A percentile compares a stretch with the other conserved stretches of the same genome.
Evolutionary conservation across 2,329 filamentous ascomycete genomes (phyloP).

Genomic region (Cytospora piceae): DNA sequence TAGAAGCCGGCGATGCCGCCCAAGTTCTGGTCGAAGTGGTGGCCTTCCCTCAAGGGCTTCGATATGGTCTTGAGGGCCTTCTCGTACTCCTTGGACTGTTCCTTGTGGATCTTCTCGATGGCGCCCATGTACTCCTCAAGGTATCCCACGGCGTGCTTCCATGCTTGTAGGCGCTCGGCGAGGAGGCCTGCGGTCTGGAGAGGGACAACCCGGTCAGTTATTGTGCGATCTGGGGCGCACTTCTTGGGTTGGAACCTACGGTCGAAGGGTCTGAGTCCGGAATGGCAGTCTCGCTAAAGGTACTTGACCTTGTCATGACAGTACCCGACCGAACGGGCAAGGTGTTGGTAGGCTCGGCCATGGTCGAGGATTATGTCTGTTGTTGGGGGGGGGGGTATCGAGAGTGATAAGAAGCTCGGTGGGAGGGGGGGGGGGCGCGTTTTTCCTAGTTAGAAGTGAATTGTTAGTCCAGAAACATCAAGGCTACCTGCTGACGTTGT

Average conservation of each 20-base stretch:
- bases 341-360: conserved; percentile 27
- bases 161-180: conserved; percentile 85
- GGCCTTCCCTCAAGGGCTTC: conserved; percentile 81
- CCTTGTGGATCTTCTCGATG: conserved; percentile 83
- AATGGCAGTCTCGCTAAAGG: conserved; percentile 59
- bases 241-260: conserved; percentile 45
- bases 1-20: conserved; percentile 89
- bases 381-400: not conserved
- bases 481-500: conserved; percentile 7
- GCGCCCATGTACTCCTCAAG: conserved; percentile 87
- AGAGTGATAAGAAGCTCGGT: not conserved
- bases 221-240: not conserved
- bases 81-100: conserved; percentile 92
- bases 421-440: not conserved
- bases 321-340: conserved; percentile 33
- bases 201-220: conserved; percentile 15
- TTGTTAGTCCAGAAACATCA: not conserved
- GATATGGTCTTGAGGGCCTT: conserved; percentile 91
- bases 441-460: not conserved
- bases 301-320: conserved; percentile 38
- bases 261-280: conserved; percentile 62
- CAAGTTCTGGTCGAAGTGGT: conserved; percentile 91
- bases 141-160: conserved; percentile 92
- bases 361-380: conserved; percentile 17
- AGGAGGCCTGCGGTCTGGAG: conserved; percentile 76